These are phyloP conservation scores for Fusarium cicatricum DNA, from an alignment of 2,329 filamentous ascomycete species.

Conservation along the genomic window DNA sequence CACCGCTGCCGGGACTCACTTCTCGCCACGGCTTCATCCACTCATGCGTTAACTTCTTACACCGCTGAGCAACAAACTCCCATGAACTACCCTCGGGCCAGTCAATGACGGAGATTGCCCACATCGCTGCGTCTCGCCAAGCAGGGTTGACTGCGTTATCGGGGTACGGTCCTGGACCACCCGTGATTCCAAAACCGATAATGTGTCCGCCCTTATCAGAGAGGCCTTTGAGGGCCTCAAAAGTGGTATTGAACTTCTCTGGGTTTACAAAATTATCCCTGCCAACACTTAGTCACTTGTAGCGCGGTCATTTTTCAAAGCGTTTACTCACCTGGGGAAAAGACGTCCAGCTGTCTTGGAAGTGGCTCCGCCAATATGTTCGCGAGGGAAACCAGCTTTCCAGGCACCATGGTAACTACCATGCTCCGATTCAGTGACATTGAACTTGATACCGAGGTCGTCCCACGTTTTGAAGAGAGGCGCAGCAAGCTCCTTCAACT, in stretches of 20 bases:
- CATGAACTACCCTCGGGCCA: conserved; percentile 38
- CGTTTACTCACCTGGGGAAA: conserved; percentile 25
- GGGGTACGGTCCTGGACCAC: conserved; percentile 43
- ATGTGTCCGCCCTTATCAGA: conserved; percentile 53
- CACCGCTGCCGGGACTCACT: conserved; percentile 23
- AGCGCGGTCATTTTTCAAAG: too few relatives aligned
- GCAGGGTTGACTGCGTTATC: conserved; percentile 58
- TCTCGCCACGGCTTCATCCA: conserved; percentile 43
- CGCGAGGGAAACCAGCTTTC: conserved; percentile 33
- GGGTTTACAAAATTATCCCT: conserved; percentile 32
- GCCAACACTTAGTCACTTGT: neutral
- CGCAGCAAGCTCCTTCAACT: conserved; percentile 15
- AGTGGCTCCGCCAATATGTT: conserved; percentile 15
- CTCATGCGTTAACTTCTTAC: conserved; percentile 31
- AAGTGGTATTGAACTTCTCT: conserved; percentile 45
- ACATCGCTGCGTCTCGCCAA: conserved; percentile 55
- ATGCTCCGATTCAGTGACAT: conserved; percentile 26
- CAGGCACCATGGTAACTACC: conserved; percentile 31
- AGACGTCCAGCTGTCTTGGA: conserved; percentile 37
- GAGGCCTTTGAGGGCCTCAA: conserved; percentile 49
- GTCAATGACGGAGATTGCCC: conserved; percentile 47
- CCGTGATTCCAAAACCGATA: conserved; percentile 51
- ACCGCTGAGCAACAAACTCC: conserved; percentile 20
- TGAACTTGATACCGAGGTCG: conserved; percentile 16
- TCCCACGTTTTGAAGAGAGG: conserved; percentile 27